Evolutionary conservation across 2,329 filamentous ascomycete species (phyloP).

Genomic region (Mycosphaerelloides madeirae): DNA sequence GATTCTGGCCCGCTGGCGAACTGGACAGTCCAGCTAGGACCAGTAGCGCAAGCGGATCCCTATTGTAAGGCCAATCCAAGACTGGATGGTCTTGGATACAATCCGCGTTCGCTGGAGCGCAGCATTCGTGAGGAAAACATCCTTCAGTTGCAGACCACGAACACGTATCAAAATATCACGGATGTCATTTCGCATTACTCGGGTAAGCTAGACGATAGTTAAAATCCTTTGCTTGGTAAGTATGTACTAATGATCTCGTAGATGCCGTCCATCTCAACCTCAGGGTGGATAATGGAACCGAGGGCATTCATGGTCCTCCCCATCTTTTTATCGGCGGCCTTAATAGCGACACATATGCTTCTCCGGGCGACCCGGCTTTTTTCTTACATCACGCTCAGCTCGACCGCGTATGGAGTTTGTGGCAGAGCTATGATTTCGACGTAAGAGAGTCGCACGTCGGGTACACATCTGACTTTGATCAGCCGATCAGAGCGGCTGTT

Average conservation of each 20-base stretch:
- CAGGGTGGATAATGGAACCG: not conserved
- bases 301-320: slow-evolving; percentile 7
- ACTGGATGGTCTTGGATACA: slow-evolving; percentile 30
- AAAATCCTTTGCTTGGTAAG: not conserved
- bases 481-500: no score
- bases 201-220: not conserved
- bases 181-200: not conserved
- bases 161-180: slow-evolving; percentile 7
- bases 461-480: no score
- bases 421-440: slow-evolving; percentile 43
- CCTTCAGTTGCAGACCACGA: not conserved
- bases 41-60: slow-evolving; percentile 33
- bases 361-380: slow-evolving; percentile 45
- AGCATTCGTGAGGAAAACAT: slow-evolving; percentile 3
- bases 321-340: slow-evolving; percentile 37
- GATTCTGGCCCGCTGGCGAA: slow-evolving; percentile 32
- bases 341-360: slow-evolving; percentile 41
- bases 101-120: slow-evolving; percentile 33
- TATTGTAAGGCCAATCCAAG: slow-evolving; percentile 24
- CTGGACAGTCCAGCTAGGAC: slow-evolving; percentile 44
- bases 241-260: not conserved
- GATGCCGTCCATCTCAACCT: not conserved
- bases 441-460: slow-evolving; percentile 20
- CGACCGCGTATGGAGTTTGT: slow-evolving; percentile 42
- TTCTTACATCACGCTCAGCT: slow-evolving; percentile 47